A percentile compares a stretch with the other conserved stretches of the same genome.
Conservation (phyloP, 257 asterid species). For the Salvia splendens region DNA sequence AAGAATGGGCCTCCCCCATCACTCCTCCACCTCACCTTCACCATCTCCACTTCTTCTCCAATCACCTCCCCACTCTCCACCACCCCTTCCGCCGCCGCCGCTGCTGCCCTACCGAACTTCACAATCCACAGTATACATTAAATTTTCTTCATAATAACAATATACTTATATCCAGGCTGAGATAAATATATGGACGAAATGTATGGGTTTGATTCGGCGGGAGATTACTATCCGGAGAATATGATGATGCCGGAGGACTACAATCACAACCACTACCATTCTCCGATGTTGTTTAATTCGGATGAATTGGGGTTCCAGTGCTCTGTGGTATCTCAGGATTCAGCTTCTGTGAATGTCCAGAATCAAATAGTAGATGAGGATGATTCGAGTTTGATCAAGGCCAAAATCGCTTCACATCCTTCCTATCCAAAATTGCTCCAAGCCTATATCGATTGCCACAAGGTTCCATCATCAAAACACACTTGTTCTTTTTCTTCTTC, state of each 20-base stretch:
- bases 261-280: conserved; percentile 23
- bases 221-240: conserved; percentile 34
- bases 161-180: too few relatives aligned
- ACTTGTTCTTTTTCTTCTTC: too few relatives aligned
- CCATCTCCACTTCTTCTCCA: conserved; percentile 36
- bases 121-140: background rate
- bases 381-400: conserved; percentile 32
- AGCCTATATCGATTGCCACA: conserved; percentile 58
- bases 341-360: conserved; percentile 14
- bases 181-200: conserved; percentile 33
- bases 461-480: conserved; percentile 39
- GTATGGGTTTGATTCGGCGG: conserved; percentile 32
- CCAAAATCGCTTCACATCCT: conserved; percentile 64
- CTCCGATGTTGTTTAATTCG: conserved; percentile 30
- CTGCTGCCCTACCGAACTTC: background rate
- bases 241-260: conserved; percentile 40
- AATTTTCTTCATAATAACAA: too few relatives aligned
- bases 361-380: conserved; percentile 22
- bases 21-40: conserved; percentile 31
- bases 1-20: conserved; percentile 39
- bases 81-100: background rate
- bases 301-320: conserved; percentile 39
- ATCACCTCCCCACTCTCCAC: conserved; percentile 1
- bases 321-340: conserved; percentile 24
- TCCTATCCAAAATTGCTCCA: conserved; percentile 51